Evolutionary conservation across 192 early-diverging fungal species (phyloP).

Genomic region (Radiomyces spectabilis): DNA sequence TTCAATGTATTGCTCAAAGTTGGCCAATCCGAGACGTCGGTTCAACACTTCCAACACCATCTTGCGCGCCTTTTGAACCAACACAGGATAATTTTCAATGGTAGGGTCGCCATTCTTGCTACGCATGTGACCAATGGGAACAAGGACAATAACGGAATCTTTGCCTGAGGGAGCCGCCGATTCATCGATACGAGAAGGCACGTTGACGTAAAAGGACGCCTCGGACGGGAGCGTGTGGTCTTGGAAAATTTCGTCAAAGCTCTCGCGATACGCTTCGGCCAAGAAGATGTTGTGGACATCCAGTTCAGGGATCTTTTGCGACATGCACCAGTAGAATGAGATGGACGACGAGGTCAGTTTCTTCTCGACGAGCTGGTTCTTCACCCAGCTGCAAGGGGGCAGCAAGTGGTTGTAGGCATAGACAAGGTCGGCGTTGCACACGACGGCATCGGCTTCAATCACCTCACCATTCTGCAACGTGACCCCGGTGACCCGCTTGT

Average conservation of each 20-base stretch:
- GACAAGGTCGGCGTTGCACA: conserved; percentile 50
- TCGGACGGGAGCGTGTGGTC: conserved; percentile 32
- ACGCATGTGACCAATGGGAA: conserved; percentile 42
- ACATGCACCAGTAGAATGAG: conserved; percentile 45
- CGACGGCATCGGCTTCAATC: conserved; percentile 42
- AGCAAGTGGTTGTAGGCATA: conserved; percentile 42
- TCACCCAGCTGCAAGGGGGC: conserved; percentile 30
- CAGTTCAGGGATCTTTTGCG: conserved; percentile 30
- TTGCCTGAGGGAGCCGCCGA: conserved; percentile 36
- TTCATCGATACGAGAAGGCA: conserved; percentile 44
- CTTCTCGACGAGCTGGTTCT: conserved; percentile 21
- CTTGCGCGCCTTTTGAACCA: conserved; percentile 30
- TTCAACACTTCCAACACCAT: conserved; percentile 32
- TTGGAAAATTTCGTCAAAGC: conserved; percentile 48
- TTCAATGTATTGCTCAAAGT: conserved; percentile 35
- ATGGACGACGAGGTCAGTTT: conserved; percentile 48
- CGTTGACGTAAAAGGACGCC: conserved; percentile 50
- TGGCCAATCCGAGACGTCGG: conserved; percentile 21
- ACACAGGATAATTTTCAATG: conserved; percentile 4
- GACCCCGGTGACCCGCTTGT: conserved; percentile 35
- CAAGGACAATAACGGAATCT: conserved; percentile 41
- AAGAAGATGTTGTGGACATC: conserved; percentile 53
- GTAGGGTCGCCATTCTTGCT: not conserved
- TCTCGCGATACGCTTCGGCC: conserved; percentile 37
- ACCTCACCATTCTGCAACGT: conserved; percentile 32